phyloP scores from a whole-genome alignment of 345 rosid genomes.

The Euphorbia pulcherrima region DNA sequence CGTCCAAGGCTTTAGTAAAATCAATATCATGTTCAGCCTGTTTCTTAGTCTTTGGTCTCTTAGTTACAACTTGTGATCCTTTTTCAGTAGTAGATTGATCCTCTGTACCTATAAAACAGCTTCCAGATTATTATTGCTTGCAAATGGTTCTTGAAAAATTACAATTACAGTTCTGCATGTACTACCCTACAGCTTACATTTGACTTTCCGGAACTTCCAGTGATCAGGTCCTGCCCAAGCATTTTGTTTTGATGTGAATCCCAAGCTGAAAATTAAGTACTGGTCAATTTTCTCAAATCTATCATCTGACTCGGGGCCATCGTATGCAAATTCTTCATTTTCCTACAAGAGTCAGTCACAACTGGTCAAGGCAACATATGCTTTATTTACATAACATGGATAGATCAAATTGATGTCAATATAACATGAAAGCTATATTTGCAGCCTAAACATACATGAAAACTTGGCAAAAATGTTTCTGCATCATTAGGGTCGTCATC shows the following conservation, averaged over 20 bases:
- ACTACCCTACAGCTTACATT: slow-evolving; percentile 43
- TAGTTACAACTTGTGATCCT: slow-evolving; percentile 40
- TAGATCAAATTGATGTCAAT: background rate
- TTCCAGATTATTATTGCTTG: slow-evolving; percentile 8
- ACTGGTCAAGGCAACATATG: slow-evolving; percentile 1
- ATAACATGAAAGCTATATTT: slow-evolving; percentile 1
- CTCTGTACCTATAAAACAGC: slow-evolving; percentile 41
- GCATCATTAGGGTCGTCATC: slow-evolving; percentile 45
- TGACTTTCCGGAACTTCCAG: slow-evolving; percentile 78
- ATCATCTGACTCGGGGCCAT: slow-evolving; percentile 44
- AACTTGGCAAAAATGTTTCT: slow-evolving; percentile 46
- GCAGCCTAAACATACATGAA: slow-evolving; percentile 50
- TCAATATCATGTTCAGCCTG: slow-evolving; percentile 63
- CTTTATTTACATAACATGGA: slow-evolving; percentile 12
- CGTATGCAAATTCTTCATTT: slow-evolving; percentile 40
- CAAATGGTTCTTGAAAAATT: background rate
- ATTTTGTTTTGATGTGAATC: slow-evolving; percentile 66
- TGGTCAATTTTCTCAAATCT: slow-evolving; percentile 58
- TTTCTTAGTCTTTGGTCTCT: slow-evolving; percentile 61
- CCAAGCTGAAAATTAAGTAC: slow-evolving; percentile 61
- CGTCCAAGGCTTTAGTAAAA: slow-evolving; percentile 69
- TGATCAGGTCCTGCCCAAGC: slow-evolving; percentile 99
- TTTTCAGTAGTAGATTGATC: slow-evolving; percentile 45
- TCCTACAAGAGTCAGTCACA: slow-evolving; percentile 41
- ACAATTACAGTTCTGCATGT: slow-evolving; percentile 9